Evolutionary conservation across 768 basidiomycete genomes (phyloP), one percentile per base, ranked within the genome.

Genomic region (Mycena albidolilacea): DNA sequence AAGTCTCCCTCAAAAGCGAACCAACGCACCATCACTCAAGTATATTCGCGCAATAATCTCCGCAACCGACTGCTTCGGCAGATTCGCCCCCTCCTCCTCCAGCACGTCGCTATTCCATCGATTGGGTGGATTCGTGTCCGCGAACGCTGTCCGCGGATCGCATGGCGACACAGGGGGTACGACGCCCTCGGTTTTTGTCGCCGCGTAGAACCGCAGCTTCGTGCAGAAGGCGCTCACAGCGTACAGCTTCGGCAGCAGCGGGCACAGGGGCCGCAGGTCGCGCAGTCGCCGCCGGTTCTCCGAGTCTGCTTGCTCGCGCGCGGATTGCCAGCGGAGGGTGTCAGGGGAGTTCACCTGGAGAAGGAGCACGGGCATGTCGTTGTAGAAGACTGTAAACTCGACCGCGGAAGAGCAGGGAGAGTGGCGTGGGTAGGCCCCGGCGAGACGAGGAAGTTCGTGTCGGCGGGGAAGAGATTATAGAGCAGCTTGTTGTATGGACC

Each of bases 71-170:
- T 76, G 79, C 62, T 78, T 78, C 43, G 84, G 66, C 44, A 80
- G 65, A 19, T 73, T 77, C 17, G 76, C 82, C 2, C 83, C 84
- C 23, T 81, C 80, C 19, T 74, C 79, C 38, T 81, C 79, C 52
- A 85, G 54, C 39, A 84, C 41, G 73, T 85, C 82, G 71, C 77
- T 82, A 63, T 82, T 78, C 83, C 84, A 85, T 21, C 82, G 77
- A 23, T 78, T 80, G 8, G 38, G 66, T 15, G 83, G 84, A 1
- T 81, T 80, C 0, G 72, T 73, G 60, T 81, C 82, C 37, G 73
- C 14, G 43, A 67, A 64, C 55, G 17, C 6, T 4, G 30, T 30
- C 15, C 67, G 58, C 4, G 55, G 72, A 55, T 72, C 30, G 12
- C 64, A 68, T 9, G 68, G 61, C 7, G 59, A 43, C 15, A 38